Evolutionary conservation across 495 filamentous ascomycete species (phyloP).

Genomic region (Hapsidospora chrysogenum): DNA sequence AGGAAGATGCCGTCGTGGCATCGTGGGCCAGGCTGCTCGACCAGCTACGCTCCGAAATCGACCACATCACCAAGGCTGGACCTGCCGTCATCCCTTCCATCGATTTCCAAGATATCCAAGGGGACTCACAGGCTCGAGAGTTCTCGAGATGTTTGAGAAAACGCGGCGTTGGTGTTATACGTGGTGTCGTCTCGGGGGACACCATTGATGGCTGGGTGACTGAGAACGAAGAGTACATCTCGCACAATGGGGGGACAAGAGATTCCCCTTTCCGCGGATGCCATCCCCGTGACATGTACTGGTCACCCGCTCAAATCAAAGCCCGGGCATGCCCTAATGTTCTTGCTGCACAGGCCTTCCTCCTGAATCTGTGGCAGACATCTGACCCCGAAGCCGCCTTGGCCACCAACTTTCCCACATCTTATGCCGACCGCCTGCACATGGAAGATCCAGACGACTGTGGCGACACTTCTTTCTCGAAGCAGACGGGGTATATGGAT

Average conservation of each 20-base stretch:
- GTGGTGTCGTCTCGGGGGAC: slow-evolving; percentile 37
- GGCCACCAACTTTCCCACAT: slow-evolving; percentile 40
- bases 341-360: slow-evolving; percentile 47
- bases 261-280: slow-evolving; percentile 26
- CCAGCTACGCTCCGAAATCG: slow-evolving; percentile 34
- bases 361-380: slow-evolving; percentile 64
- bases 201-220: slow-evolving; percentile 35
- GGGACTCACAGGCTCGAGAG: slow-evolving; percentile 20
- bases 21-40: slow-evolving; percentile 56
- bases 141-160: slow-evolving; percentile 32
- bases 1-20: slow-evolving; percentile 40
- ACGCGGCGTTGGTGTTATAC: slow-evolving; percentile 44
- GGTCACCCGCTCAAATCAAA: slow-evolving; percentile 54
- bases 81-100: slow-evolving; percentile 41
- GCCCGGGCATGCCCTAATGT: slow-evolving; percentile 51
- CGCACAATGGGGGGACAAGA: slow-evolving; percentile 29
- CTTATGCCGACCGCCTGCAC: slow-evolving; percentile 66
- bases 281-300: slow-evolving; percentile 69
- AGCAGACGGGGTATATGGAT: slow-evolving; percentile 56
- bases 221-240: slow-evolving; percentile 36
- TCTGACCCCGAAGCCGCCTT: slow-evolving; percentile 44
- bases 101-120: slow-evolving; percentile 37
- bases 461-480: slow-evolving; percentile 46
- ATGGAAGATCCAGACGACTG: slow-evolving; percentile 45
- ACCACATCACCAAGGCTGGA: slow-evolving; percentile 20